A percentile compares a stretch with the other conserved stretches of the same genome.
Evolutionary conservation across 2,329 filamentous ascomycete genomes (phyloP).

Genomic region (Aspergillus sp.): DNA sequence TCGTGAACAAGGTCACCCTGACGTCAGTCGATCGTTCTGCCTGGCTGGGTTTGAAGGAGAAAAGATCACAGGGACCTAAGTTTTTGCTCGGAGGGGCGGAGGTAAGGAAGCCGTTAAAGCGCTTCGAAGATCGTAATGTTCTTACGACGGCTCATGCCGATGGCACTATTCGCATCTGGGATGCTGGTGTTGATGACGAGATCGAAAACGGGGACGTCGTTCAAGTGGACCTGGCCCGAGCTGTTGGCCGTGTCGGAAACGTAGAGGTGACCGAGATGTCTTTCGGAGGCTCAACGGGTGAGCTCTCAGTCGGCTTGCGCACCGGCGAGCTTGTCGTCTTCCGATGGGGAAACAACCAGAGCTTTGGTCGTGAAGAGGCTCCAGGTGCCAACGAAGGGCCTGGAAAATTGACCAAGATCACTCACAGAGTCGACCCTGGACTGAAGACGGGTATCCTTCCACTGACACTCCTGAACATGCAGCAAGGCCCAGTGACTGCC

Average conservation of each 20-base stretch:
- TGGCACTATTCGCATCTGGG: slow-evolving; percentile 89
- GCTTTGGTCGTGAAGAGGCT: slow-evolving; percentile 65
- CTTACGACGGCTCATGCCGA: slow-evolving; percentile 87
- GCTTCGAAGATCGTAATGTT: slow-evolving; percentile 81
- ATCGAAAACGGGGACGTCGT: slow-evolving; percentile 82
- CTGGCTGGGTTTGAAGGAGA: slow-evolving; percentile 92
- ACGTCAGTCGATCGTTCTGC: slow-evolving; percentile 72
- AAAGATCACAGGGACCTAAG: slow-evolving; percentile 72
- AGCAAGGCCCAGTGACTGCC: slow-evolving; percentile 77
- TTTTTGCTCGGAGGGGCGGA: slow-evolving; percentile 79
- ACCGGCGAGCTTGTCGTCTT: slow-evolving; percentile 87
- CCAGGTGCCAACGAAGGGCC: slow-evolving; percentile 60
- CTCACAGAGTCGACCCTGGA: slow-evolving; percentile 67
- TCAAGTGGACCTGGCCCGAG: slow-evolving; percentile 83
- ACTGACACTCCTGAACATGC: slow-evolving; percentile 77
- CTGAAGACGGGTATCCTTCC: slow-evolving; percentile 82
- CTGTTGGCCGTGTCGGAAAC: slow-evolving; percentile 75
- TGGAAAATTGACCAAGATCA: slow-evolving; percentile 74
- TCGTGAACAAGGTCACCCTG: slow-evolving; percentile 73
- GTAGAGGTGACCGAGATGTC: slow-evolving; percentile 78
- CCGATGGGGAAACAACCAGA: slow-evolving; percentile 80
- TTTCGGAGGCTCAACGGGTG: slow-evolving; percentile 76
- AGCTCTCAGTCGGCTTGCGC: slow-evolving; percentile 78
- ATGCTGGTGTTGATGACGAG: slow-evolving; percentile 86
- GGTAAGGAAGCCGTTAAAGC: slow-evolving; percentile 67